Evolutionary conservation across 2,329 filamentous ascomycete species (phyloP), one percentile per base, ranked within the genome.

Genomic region (Exophiala dermatitidis): DNA sequence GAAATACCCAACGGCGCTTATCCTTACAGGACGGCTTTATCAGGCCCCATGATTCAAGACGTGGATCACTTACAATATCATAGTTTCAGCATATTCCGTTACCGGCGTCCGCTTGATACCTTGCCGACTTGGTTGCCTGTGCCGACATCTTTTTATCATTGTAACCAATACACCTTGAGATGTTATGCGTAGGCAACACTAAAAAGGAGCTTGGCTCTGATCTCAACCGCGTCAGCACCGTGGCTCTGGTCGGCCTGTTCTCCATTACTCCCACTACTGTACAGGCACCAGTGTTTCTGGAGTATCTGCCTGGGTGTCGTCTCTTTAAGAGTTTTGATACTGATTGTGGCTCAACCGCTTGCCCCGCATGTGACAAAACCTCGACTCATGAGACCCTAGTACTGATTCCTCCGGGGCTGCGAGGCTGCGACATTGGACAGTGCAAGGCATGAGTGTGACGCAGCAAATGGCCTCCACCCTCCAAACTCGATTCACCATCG

Each of bases 401-500:
- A 50, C 46, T 33, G 42, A 36, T 30, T 7, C 8, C 12, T 29
- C 42, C 48, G 54, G 48, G 41, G 34, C 37, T 29, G 44, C 57
- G 56, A 60, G 58, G 59, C 60, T 61, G 58, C 56, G 50, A 59
- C 58, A 52, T 57, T 53, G 26, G 12, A 26, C 38, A 26, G 12
- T 44, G 31, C 46, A 30, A 48, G 38, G 41, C 41, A 46, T 42
- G 34, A 19, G n/a, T 36, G 50, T 52, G 19, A 26, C 38, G 38
- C 38, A 26, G 7, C 10, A 4, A 38, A 12, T n/a, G 7, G 4
- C 7, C 10, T 4, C 6, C 4, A 28, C 9, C 12, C 38, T 28
- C 10, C 38, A 5, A 28, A 5, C 41, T 33, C 42, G 28, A 30
- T 45, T 48, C 86, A 86, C 90, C 90, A 96, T 67, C 90, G 77